These are phyloP conservation scores for Termitomyces sp. DNA, from an alignment of 768 basidiomycete species.

Conservation along the genomic window DNA sequence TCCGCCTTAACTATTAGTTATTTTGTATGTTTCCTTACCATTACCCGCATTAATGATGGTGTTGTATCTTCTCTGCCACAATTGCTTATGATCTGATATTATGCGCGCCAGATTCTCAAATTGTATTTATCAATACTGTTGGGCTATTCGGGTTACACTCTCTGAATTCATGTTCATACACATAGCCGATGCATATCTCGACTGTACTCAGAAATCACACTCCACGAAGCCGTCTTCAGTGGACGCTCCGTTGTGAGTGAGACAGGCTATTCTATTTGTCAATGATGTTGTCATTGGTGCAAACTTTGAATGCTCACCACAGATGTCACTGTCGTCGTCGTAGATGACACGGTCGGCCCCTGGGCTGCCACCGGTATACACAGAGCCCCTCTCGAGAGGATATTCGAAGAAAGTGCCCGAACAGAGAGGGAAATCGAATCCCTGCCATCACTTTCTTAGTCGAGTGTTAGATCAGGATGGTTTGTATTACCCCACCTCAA, in stretches of 20 bases:
- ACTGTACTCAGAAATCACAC: slow-evolving; percentile 18
- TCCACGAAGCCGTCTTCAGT: slow-evolving; percentile 22
- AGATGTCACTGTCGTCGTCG: slow-evolving; percentile 20
- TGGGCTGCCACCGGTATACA: slow-evolving; percentile 23
- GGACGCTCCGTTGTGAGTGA: slow-evolving; percentile 25
- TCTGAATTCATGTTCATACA: background rate
- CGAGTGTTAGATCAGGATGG: background rate
- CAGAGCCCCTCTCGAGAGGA: slow-evolving; percentile 19
- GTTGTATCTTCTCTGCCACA: slow-evolving; percentile 15
- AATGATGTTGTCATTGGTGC: background rate
- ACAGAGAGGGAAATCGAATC: slow-evolving; percentile 22
- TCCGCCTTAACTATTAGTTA: slow-evolving; percentile 51
- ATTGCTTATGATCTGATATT: background rate
- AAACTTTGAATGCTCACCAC: slow-evolving; percentile 16
- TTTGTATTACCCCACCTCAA: slow-evolving; percentile 16
- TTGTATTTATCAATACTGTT: background rate
- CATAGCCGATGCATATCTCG: background rate
- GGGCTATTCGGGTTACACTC: background rate
- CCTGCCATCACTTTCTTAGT: slow-evolving; percentile 5
- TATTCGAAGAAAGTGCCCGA: slow-evolving; percentile 23
- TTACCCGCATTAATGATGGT: slow-evolving; percentile 7
- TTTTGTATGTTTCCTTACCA: slow-evolving; percentile 5
- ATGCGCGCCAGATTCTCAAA: background rate
- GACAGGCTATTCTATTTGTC: slow-evolving; percentile 17
- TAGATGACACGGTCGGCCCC: slow-evolving; percentile 29